phyloP scores from a whole-genome alignment of 768 basidiomycete species.

The Hydnomerulius pinastri region DNA sequence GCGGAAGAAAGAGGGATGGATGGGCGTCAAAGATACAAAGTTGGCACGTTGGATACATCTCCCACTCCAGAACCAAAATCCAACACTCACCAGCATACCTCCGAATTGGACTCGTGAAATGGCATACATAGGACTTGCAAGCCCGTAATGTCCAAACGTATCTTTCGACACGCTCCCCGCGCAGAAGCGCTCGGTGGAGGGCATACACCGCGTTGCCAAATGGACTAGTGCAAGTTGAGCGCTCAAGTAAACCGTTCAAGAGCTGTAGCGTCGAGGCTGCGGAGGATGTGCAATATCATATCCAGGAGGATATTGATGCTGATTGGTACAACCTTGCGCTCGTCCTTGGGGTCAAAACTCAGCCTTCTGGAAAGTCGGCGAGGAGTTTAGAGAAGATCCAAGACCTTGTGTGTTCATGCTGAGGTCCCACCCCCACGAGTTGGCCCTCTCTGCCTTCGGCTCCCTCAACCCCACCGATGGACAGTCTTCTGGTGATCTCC shows the following conservation, averaged over 20 bases:
- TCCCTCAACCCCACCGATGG: constrained; percentile 69
- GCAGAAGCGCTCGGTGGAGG: constrained; percentile 13
- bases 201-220: constrained; percentile 71
- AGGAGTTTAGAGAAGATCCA: constrained; percentile 52
- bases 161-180: constrained; percentile 84
- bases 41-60: too few species aligned
- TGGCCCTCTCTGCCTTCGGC: constrained; percentile 68
- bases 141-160: constrained; percentile 94
- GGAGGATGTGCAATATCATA: constrained; percentile 67
- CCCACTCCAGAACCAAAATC: too few species aligned
- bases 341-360: constrained; percentile 70
- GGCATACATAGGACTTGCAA: constrained; percentile 98
- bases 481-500: constrained; percentile 72
- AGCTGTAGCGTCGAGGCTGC: constrained; percentile 60
- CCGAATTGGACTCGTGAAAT: constrained; percentile 97
- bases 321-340: constrained; percentile 56
- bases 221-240: constrained; percentile 62
- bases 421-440: constrained; percentile 59
- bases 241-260: constrained; percentile 83
- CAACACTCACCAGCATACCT: constrained; percentile 86
- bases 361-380: constrained; percentile 48
- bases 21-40: too few species aligned
- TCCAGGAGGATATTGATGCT: constrained; percentile 75
- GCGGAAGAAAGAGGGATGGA: too few species aligned
- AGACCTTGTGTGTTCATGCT: constrained; percentile 21